A percentile compares a stretch with the other conserved stretches of the same genome.
Conservation (phyloP, 2,329 filamentous ascomycete species). For the Golovinomyces cichoracearum region DNA sequence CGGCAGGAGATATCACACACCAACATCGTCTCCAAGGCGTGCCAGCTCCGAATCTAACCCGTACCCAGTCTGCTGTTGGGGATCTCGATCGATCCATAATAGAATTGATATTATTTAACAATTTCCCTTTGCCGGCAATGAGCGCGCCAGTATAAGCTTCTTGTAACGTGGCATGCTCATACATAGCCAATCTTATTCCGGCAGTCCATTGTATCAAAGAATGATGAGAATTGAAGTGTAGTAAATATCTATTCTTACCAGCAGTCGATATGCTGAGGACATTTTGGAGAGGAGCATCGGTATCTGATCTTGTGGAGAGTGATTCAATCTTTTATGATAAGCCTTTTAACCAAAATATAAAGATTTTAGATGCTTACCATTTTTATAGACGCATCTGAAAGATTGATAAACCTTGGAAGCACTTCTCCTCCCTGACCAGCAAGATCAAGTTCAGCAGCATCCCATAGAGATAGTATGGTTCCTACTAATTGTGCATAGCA, state of each 20-base stretch:
- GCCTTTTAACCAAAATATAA: constrained; percentile 4
- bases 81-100: constrained; percentile 64
- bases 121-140: constrained; percentile 80
- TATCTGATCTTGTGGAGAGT: constrained; percentile 52
- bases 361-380: constrained; percentile 49
- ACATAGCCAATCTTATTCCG: constrained; percentile 79
- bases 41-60: constrained; percentile 82
- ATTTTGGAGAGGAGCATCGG: constrained; percentile 66
- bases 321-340: constrained; percentile 44
- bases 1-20: constrained; percentile 79
- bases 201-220: constrained; percentile 91
- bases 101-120: constrained; percentile 63
- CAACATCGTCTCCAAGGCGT: constrained; percentile 92
- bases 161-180: constrained; percentile 73
- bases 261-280: constrained; percentile 90
- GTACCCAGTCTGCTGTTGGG: constrained; percentile 72
- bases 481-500: constrained; percentile 93
- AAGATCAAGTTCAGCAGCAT: constrained; percentile 70
- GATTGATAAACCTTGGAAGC: constrained; percentile 76
- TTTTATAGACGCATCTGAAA: constrained; percentile 92
- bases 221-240: constrained; percentile 89
- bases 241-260: constrained; percentile 75
- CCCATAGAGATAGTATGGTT: constrained; percentile 85
- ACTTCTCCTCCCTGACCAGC: constrained; percentile 68
- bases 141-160: constrained; percentile 91